A percentile compares a stretch with the other conserved stretches of the same genome.
These are phyloP conservation scores for Larix kaempferi DNA, from an alignment of 75 land plant species.

Conservation along the genomic window DNA sequence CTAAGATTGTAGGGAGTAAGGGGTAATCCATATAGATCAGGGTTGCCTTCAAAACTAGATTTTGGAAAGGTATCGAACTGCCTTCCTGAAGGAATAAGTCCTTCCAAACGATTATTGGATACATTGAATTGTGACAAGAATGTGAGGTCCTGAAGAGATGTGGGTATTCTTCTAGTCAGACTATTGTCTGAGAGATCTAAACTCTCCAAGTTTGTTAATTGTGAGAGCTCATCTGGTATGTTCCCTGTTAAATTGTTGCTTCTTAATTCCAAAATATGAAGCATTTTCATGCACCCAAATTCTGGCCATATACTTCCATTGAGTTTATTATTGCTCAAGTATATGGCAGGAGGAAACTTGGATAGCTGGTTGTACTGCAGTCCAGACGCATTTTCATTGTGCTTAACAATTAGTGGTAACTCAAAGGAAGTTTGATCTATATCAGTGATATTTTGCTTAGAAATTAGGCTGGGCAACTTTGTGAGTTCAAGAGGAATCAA, in stretches of 20 bases:
- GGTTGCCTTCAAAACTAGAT: conserved; percentile 63
- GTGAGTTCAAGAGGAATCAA: conserved; percentile 47
- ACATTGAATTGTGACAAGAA: conserved; percentile 62
- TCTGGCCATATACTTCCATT: conserved; percentile 25
- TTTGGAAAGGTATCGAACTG: conserved; percentile 69
- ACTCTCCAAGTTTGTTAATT: conserved; percentile 36
- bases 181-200: conserved; percentile 62
- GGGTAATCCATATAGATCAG: conserved; percentile 50
- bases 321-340: conserved; percentile 26
- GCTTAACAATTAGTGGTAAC: conserved; percentile 1
- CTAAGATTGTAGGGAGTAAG: neutral
- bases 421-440: neutral
- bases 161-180: conserved; percentile 55
- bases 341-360: conserved; percentile 24
- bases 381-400: conserved; percentile 6
- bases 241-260: conserved; percentile 51
- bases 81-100: conserved; percentile 50
- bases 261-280: conserved; percentile 55
- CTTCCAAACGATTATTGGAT: conserved; percentile 60
- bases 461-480: conserved; percentile 21
- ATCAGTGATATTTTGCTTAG: conserved; percentile 6
- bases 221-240: conserved; percentile 48
- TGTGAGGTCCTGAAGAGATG: conserved; percentile 37
- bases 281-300: conserved; percentile 39
- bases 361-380: conserved; percentile 21